phyloP scores from a whole-genome alignment of 1,284 basidiomycete species.

The Cryptococcus sp. region DNA sequence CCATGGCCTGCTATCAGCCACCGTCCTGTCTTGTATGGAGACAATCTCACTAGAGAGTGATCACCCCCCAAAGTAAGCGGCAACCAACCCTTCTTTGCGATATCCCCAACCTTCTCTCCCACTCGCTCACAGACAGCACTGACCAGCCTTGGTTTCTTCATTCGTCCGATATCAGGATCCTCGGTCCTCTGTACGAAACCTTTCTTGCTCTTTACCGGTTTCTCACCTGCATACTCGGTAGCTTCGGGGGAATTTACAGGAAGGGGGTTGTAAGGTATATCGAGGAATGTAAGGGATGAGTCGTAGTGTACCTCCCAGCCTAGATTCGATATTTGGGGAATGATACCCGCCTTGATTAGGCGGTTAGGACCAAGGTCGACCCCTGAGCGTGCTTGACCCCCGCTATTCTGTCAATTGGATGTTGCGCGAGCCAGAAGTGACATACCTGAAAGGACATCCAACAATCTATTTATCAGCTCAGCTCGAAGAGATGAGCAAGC shows the following conservation, averaged over 20 bases:
- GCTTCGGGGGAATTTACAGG: slow-evolving; percentile 9
- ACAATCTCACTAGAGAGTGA: slow-evolving; percentile 80
- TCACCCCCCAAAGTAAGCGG: slow-evolving; percentile 95
- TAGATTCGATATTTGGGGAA: slow-evolving; percentile 68
- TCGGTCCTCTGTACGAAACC: slow-evolving; percentile 1
- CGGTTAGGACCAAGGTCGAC: slow-evolving; percentile 89
- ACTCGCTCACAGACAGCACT: slow-evolving; percentile 78
- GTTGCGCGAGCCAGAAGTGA: neutral
- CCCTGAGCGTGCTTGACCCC: slow-evolving; percentile 63
- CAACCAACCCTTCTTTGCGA: slow-evolving; percentile 72
- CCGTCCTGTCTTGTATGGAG: neutral
- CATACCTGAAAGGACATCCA: slow-evolving; percentile 69
- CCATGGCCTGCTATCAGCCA: slow-evolving; percentile 65
- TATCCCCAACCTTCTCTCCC: slow-evolving; percentile 66
- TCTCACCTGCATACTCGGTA: neutral
- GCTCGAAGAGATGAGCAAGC: neutral
- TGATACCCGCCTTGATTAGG: slow-evolving; percentile 76
- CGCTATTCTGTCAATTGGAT: slow-evolving; percentile 25
- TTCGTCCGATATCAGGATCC: slow-evolving; percentile 70
- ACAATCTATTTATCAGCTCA: slow-evolving; percentile 54
- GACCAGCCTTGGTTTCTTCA: slow-evolving; percentile 84
- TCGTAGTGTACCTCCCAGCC: slow-evolving; percentile 88
- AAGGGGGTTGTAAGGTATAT: slow-evolving; percentile 52
- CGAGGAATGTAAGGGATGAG: slow-evolving; percentile 82
- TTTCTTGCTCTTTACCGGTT: neutral